These are phyloP conservation scores for Bruguiera parviflora DNA, from an alignment of 345 rosid species.

Conservation along the genomic window DNA sequence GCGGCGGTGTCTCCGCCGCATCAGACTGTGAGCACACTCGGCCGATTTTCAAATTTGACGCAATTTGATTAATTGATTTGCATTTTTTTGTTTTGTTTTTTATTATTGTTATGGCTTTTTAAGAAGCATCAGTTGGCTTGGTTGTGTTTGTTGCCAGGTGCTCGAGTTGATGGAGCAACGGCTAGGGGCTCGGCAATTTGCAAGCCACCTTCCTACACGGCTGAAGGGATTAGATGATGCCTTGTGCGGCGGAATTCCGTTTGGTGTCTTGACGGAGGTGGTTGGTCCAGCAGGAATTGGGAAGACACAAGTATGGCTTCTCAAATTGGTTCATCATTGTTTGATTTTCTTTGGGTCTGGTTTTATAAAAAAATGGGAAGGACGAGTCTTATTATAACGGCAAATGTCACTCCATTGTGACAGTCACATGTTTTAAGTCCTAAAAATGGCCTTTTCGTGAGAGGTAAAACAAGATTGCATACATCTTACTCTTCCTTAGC, in stretches of 20 bases:
- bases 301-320: conserved; percentile 58
- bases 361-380: neutral
- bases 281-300: conserved; percentile 92
- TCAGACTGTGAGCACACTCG: conserved; percentile 43
- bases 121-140: neutral
- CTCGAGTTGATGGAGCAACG: conserved; percentile 50
- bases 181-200: conserved; percentile 38
- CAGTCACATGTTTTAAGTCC: too few species aligned
- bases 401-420: too few species aligned
- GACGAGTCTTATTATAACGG: too few species aligned
- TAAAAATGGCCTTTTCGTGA: too few species aligned
- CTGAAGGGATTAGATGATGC: conserved; percentile 73
- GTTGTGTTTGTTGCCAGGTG: conserved; percentile 33
- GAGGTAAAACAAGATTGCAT: too few species aligned
- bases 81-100: neutral
- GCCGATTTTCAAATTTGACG: neutral
- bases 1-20: conserved; percentile 56
- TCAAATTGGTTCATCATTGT: neutral
- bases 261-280: conserved; percentile 77
- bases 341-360: neutral
- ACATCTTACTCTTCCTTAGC: too few species aligned
- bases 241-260: conserved; percentile 75
- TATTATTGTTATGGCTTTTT: neutral
- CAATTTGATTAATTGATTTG: neutral
- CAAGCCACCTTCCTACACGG: conserved; percentile 68